These are phyloP conservation scores for Fusarium protoensiforme DNA, from an alignment of 2,329 filamentous ascomycete genomes.

Conservation along the genomic window DNA sequence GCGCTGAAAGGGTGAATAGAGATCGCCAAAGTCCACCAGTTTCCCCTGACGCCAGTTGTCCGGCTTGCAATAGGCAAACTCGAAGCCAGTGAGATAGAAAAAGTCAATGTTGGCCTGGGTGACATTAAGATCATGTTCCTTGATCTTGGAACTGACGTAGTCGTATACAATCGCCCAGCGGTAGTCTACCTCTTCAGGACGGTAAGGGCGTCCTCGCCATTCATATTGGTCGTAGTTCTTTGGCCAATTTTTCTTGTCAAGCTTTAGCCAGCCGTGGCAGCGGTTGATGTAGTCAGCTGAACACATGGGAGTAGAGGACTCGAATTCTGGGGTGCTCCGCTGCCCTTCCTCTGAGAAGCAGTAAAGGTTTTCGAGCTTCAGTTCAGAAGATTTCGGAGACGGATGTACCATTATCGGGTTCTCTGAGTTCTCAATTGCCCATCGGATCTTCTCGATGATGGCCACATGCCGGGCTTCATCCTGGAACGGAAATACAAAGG, in stretches of 20 bases:
- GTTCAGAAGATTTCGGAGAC: background rate
- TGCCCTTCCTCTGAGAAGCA: background rate
- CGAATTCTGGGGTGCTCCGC: background rate
- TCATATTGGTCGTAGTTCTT: background rate
- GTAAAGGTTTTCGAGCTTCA: background rate
- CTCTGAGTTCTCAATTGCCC: background rate
- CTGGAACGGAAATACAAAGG: background rate
- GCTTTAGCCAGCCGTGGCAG: background rate
- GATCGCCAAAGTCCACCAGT: background rate
- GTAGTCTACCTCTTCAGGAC: background rate
- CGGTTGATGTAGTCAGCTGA: background rate
- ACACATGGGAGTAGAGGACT: background rate
- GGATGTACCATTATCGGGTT: background rate
- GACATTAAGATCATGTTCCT: background rate
- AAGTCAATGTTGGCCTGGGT: background rate
- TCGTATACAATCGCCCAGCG: background rate
- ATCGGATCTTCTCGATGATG: background rate
- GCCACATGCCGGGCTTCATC: background rate
- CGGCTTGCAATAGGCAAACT: background rate
- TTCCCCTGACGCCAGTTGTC: background rate
- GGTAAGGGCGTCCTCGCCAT: background rate
- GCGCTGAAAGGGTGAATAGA: background rate
- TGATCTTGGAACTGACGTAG: background rate
- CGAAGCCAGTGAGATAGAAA: background rate
- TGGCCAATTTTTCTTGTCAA: background rate